Percentiles rank a stretch among this genome's conserved stretches.
Evolutionary conservation across 2,329 filamentous ascomycete species (phyloP).

Genomic region (Dothiorella sarmentorum): DNA sequence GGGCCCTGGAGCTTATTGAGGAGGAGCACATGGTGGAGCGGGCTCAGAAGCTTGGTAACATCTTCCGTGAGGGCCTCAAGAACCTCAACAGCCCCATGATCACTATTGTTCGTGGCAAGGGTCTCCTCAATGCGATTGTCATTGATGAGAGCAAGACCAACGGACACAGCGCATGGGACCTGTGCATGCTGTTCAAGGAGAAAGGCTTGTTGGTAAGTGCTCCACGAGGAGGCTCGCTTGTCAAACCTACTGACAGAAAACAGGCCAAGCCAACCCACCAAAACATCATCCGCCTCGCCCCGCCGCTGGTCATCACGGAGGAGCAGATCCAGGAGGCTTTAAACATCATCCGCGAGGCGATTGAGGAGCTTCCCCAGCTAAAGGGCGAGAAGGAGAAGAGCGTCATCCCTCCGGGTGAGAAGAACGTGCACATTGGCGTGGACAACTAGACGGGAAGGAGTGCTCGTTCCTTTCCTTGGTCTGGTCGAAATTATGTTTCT

Average conservation of each 20-base stretch:
- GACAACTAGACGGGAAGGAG: conserved; percentile 46
- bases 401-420: conserved; percentile 58
- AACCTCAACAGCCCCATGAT: conserved; percentile 78
- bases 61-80: conserved; percentile 76
- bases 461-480: neutral
- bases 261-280: conserved; percentile 98
- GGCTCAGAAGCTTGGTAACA: conserved; percentile 73
- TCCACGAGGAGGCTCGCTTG: neutral
- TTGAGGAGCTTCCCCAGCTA: conserved; percentile 72
- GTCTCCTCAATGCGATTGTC: conserved; percentile 89
- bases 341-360: conserved; percentile 73
- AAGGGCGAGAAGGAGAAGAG: conserved; percentile 55
- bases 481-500: conserved; percentile 12
- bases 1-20: conserved; percentile 87
- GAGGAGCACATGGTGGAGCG: conserved; percentile 85
- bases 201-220: conserved; percentile 83
- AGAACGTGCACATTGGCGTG: conserved; percentile 58
- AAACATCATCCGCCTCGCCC: conserved; percentile 98
- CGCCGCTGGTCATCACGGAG: conserved; percentile 90
- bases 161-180: conserved; percentile 89
- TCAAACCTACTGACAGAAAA: conserved; percentile 19
- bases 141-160: conserved; percentile 86
- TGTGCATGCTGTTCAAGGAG: conserved; percentile 91
- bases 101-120: conserved; percentile 81
- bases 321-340: conserved; percentile 76